These are phyloP conservation scores for Aspergillus spinulosporus DNA, from an alignment of 2,329 filamentous ascomycete species.

Conservation along the genomic window DNA sequence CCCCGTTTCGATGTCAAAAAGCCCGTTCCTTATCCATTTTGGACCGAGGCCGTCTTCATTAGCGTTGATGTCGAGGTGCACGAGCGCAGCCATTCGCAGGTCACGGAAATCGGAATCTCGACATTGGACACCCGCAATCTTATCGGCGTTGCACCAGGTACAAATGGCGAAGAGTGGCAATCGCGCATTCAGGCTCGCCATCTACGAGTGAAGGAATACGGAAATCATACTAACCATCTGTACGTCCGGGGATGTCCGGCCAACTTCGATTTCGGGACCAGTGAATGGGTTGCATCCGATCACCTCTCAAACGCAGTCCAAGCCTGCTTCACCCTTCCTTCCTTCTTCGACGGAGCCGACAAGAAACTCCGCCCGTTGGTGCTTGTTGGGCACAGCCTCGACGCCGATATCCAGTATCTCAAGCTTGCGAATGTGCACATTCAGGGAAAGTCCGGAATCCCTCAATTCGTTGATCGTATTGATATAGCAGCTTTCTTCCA, in stretches of 20 bases:
- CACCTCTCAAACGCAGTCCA: constrained; percentile 52
- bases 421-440: constrained; percentile 62
- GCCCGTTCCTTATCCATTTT: constrained; percentile 50
- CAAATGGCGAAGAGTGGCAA: constrained; percentile 66
- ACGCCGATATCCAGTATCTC: constrained; percentile 69
- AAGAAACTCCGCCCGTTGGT: constrained; percentile 66
- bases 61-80: constrained; percentile 81
- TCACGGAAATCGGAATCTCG: constrained; percentile 86
- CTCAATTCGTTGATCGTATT: constrained; percentile 58
- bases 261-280: constrained; percentile 69
- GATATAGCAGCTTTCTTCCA: constrained; percentile 75
- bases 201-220: constrained; percentile 71
- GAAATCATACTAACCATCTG: constrained; percentile 63
- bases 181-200: constrained; percentile 68
- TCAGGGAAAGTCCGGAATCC: constrained; percentile 16
- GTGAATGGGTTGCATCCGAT: constrained; percentile 54
- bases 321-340: constrained; percentile 59
- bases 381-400: constrained; percentile 75
- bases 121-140: constrained; percentile 71
- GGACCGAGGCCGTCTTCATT: constrained; percentile 67
- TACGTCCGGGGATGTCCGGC: constrained; percentile 74
- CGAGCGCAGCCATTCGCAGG: constrained; percentile 63
- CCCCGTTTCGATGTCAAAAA: constrained; percentile 47
- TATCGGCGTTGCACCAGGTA: constrained; percentile 58
- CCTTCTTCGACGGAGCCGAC: constrained; percentile 35